Base-by-base conservation (phyloP, 306 rosid species). In the Begonia fuchsioides region DNA sequence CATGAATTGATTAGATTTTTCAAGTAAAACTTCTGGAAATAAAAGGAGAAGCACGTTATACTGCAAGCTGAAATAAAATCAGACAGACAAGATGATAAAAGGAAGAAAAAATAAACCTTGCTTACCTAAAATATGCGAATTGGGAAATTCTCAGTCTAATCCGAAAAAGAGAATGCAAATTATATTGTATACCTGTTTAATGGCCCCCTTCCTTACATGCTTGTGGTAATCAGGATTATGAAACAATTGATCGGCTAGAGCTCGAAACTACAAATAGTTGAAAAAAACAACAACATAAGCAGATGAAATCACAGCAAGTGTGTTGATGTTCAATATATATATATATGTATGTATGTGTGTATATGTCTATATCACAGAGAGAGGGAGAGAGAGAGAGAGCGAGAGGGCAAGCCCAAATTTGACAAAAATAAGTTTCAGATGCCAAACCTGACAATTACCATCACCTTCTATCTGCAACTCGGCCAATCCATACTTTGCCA, bases 401-500 rank as follows among this genome's bases (percentile, higher is more conserved):
- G 44, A n/a, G 48, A 40, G 44, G n/a, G 53, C 52, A 45, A 17
- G 26, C 13, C 19, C 54, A 47, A 15, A 17, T 1, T 32, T 38
- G 43, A 39, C 11, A 55, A 1, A 38, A 60, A 26, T 26, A 55
- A 61, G 39, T 50, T 18, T 10, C 47, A 56, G 46, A 0, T 43
- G 62, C 17, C 59, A 54, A 60, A 92, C 98, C 98, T 92, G 98
- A 56, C 98, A 92, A 75, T 92, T 92, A 61, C 98, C 98, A 64
- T 92, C 98, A 59, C 98, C 98, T 78, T 92, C 93, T 66, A 92
- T 92, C 63, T 77, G 98, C 44, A 85, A 76, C 65, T 82, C 98
- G 26, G 79, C 73, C 62, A 92, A 72, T 60, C 81, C 86, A 73
- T 92, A 79, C 9, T 94, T 77, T 57, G 53, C 81, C 71, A 92